Evolutionary conservation across 1,139 yeast species (phyloP).

Genomic region (Scheffersomyces illinoinensis): DNA sequence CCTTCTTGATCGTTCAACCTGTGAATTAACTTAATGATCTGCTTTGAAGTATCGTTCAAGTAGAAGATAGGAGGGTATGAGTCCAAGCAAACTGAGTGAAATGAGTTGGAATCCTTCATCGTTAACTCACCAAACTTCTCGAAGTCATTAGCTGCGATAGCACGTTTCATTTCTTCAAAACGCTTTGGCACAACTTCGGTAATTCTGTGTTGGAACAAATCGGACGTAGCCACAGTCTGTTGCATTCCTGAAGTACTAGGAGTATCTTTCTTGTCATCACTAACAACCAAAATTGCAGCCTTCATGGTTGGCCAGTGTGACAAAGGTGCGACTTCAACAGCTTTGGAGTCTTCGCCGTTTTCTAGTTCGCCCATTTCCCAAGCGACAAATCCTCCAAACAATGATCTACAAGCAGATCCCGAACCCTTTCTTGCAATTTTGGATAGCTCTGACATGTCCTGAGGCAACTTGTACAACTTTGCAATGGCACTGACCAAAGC

Average conservation of each 20-base stretch:
- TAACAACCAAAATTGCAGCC: conserved; percentile 89
- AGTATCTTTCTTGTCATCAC: conserved; percentile 91
- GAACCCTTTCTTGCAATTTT: conserved; percentile 97
- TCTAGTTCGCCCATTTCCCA: conserved; percentile 89
- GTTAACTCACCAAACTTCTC: conserved; percentile 82
- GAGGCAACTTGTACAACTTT: conserved; percentile 75
- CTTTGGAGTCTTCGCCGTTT: conserved; percentile 88
- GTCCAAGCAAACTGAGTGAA: conserved; percentile 96
- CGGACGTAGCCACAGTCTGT: conserved; percentile 84
- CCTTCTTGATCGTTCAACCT: conserved; percentile 69
- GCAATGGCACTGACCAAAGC: conserved; percentile 91
- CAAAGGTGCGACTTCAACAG: conserved; percentile 84
- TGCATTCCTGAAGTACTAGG: conserved; percentile 98
- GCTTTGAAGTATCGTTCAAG: conserved; percentile 91
- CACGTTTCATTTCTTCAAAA: conserved; percentile 74
- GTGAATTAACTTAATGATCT: conserved; percentile 80
- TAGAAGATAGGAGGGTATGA: conserved; percentile 95
- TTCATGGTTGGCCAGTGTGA: conserved; percentile 91
- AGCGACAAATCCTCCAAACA: conserved; percentile 96
- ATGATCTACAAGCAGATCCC: conserved; percentile 96
- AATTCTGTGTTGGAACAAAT: conserved; percentile 78
- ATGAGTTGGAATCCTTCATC: conserved; percentile 94
- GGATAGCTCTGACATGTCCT: conserved; percentile 79
- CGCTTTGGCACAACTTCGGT: conserved; percentile 81
- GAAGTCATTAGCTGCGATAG: conserved; percentile 74